Evolutionary conservation across 1,284 basidiomycete species (phyloP), one percentile per base, ranked within the genome.

Genomic region (Irpex sp.): DNA sequence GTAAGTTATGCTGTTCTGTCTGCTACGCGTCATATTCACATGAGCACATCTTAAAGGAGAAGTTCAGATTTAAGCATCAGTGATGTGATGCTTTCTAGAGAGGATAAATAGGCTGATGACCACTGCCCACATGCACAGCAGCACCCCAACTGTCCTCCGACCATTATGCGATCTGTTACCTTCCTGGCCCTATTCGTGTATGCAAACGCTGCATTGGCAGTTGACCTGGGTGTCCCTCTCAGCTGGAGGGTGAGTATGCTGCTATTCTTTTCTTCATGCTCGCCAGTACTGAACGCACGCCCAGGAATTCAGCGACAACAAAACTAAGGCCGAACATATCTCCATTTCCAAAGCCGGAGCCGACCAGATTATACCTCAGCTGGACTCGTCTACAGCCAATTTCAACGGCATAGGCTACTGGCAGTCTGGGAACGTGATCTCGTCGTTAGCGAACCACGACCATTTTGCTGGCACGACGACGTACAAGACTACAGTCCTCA

Each of bases 401-500:
- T 35, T 53, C 18, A 23, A 23, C 2, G 51, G 51, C 51, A 53
- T 53, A 16, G 51, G 51, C 19, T 53, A 53, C 33, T 53, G 51
- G 51, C 51, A 53, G 14, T 23, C 21, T 1, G 51, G 21, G 5
- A 53, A 53, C 8, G 51, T 53, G 19, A 16, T 23, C 8, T 53
- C 51, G 14, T 14, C 33, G 14, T 14, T 53, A 16, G 51, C 51
- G 10, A 53, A 23, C 33, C 51, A 53, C 19, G 51, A 53, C 3
- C 21, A 53, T 23, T 23, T 53, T 35, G 33, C 33, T 5, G 51
- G 51, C 19, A 23, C 51, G 1, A 53, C 51, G 5, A 53, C 51
- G 16, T 23, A 53, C 33, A 16, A 76, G 55, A 72, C 68, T 3
- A 62, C 64, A 10, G 79, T 81, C 7, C 67, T 77, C 7, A 71